Conservation (phyloP, 2,329 filamentous ascomycete genomes). For the Dactylellina sp. region DNA sequence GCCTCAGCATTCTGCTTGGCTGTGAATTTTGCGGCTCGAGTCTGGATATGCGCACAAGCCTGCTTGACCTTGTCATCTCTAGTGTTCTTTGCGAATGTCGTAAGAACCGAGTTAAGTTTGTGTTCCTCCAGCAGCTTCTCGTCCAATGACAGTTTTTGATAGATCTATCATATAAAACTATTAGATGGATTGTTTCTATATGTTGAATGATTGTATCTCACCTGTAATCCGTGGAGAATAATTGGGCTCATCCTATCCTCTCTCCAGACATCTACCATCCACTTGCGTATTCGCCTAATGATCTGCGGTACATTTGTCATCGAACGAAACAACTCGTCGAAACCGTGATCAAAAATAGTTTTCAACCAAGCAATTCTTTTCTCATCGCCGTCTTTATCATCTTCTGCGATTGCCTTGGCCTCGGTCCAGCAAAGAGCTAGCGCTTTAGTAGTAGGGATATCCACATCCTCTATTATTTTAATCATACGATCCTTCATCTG, state of each 20-base stretch:
- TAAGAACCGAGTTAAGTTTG: constrained; percentile 46
- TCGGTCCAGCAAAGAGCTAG: constrained; percentile 32
- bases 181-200: neutral
- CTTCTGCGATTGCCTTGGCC: constrained; percentile 41
- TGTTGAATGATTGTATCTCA: neutral
- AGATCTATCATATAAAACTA: constrained; percentile 19
- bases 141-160: constrained; percentile 44
- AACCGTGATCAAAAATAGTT: constrained; percentile 51
- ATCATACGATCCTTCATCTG: constrained; percentile 51
- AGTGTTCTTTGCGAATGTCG: constrained; percentile 37
- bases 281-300: constrained; percentile 43
- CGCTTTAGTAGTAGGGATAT: constrained; percentile 24
- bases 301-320: constrained; percentile 35
- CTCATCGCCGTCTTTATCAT: constrained; percentile 46
- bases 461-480: constrained; percentile 44
- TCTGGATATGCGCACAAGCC: constrained; percentile 43
- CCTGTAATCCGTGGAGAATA: constrained; percentile 48
- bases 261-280: constrained; percentile 52
- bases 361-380: constrained; percentile 50
- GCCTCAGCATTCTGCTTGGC: constrained; percentile 42
- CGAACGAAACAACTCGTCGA: constrained; percentile 41
- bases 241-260: constrained; percentile 50
- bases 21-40: constrained; percentile 40
- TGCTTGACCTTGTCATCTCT: constrained; percentile 51
- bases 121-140: constrained; percentile 39